Conservation (phyloP, 306 rosid species). For the Casuarina glauca region DNA sequence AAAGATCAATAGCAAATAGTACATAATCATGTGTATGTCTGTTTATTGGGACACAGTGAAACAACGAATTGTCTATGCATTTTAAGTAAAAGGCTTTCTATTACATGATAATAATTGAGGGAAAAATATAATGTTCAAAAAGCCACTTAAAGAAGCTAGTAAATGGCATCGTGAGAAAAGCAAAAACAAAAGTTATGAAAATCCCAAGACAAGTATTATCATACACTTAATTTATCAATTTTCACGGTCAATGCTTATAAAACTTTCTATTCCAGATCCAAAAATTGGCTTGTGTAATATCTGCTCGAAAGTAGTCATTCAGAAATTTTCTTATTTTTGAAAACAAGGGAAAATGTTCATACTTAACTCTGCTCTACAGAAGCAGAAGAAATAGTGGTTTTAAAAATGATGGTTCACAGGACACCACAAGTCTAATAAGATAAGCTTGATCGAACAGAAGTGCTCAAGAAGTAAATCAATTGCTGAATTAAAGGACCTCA, state of each 20-base stretch:
- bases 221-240: background rate
- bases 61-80: background rate
- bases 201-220: background rate
- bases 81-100: background rate
- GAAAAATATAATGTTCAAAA: background rate
- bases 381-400: background rate
- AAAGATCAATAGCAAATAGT: conserved; percentile 6
- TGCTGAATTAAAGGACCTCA: background rate
- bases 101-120: background rate
- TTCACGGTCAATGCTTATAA: background rate
- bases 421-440: background rate
- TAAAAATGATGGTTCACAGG: background rate
- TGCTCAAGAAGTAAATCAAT: background rate
- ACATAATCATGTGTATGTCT: background rate
- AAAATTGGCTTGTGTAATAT: background rate
- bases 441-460: background rate
- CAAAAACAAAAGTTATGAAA: background rate
- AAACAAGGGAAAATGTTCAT: background rate
- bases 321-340: too few relatives aligned
- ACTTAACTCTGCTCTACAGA: background rate
- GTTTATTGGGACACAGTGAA: background rate
- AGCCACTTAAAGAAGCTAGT: background rate
- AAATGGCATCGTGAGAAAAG: background rate
- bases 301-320: too few relatives aligned
- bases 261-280: background rate